These are phyloP conservation scores for Solioccasus polychromus DNA, from an alignment of 768 basidiomycete genomes.

Conservation along the genomic window DNA sequence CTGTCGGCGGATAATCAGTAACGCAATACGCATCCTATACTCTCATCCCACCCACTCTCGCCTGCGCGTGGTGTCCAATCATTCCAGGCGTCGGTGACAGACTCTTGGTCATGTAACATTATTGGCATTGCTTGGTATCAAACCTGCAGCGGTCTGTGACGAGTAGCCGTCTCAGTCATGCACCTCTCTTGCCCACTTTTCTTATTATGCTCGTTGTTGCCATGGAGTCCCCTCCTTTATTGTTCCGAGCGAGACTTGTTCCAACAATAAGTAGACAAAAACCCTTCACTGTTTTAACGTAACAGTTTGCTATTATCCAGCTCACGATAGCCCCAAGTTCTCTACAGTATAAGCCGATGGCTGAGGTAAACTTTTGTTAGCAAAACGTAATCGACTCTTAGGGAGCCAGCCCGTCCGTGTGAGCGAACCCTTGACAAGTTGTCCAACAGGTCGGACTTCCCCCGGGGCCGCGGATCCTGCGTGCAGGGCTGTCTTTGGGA, in stretches of 20 bases:
- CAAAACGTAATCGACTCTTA: conserved; percentile 16
- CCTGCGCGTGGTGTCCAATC: conserved; percentile 7
- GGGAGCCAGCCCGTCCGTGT: conserved; percentile 31
- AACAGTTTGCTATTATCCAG: conserved; percentile 9
- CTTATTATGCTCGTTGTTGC: conserved; percentile 13
- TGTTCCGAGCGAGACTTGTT: not conserved
- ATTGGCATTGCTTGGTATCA: conserved; percentile 20
- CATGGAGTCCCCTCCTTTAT: conserved; percentile 4
- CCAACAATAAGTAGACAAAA: conserved; percentile 11
- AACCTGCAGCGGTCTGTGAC: conserved; percentile 11
- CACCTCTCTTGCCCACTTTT: conserved; percentile 11
- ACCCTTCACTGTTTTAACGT: conserved; percentile 5
- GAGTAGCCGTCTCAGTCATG: conserved; percentile 4
- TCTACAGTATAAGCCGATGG: conserved; percentile 19
- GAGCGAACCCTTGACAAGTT: conserved; percentile 53
- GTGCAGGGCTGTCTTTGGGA: conserved; percentile 25
- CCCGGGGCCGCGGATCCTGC: conserved; percentile 61
- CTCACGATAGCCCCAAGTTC: conserved; percentile 20
- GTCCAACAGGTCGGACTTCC: conserved; percentile 53
- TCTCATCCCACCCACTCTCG: conserved; percentile 16
- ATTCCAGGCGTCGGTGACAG: conserved; percentile 13
- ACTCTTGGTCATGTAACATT: conserved; percentile 29
- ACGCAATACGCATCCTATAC: conserved; percentile 33
- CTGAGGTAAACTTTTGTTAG: conserved; percentile 4
- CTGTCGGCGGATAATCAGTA: conserved; percentile 28